Conservation (phyloP, 1,284 basidiomycete species). For the Vanrija pseudolonga region DNA sequence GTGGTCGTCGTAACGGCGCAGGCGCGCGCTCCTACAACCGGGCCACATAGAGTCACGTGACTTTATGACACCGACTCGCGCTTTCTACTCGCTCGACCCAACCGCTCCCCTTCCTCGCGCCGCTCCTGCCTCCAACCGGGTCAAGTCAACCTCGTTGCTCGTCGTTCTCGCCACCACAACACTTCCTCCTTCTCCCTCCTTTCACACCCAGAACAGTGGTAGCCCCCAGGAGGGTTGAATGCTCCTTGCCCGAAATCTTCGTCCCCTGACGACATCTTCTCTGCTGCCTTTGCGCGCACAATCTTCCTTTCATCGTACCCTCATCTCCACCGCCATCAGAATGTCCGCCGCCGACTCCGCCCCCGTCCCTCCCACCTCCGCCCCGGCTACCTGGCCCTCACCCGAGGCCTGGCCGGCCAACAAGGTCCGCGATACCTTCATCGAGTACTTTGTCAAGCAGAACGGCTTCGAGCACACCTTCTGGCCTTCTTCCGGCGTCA, state of each 20-base stretch:
- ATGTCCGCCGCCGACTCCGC: conserved; percentile 31
- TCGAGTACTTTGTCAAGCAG: conserved; percentile 71
- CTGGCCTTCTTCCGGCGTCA: conserved; percentile 87
- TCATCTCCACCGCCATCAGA: background rate
- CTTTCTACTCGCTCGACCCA: background rate
- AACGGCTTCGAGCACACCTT: conserved; percentile 70
- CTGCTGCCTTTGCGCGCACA: background rate
- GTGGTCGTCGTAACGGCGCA: too few relatives aligned
- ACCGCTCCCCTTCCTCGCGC: background rate
- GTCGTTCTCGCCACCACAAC: background rate
- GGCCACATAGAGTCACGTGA: too few relatives aligned
- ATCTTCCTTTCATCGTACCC: background rate
- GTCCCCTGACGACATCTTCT: conserved; percentile 6
- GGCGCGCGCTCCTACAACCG: too few relatives aligned
- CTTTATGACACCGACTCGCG: too few relatives aligned
- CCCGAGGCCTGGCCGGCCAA: conserved; percentile 62
- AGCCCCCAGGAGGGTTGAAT: conserved; percentile 11
- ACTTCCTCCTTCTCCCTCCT: background rate
- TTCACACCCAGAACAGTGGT: background rate
- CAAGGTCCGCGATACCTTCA: conserved; percentile 68
- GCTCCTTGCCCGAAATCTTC: conserved; percentile 16
- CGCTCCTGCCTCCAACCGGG: too few relatives aligned
- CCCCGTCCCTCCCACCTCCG: conserved; percentile 36
- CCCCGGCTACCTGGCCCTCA: conserved; percentile 44
- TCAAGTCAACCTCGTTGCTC: too few relatives aligned